Percentiles rank a stretch among this genome's conserved stretches.
These are phyloP conservation scores for Sporothrix euskadiensis DNA, from an alignment of 2,329 filamentous ascomycete species.

Conservation along the genomic window DNA sequence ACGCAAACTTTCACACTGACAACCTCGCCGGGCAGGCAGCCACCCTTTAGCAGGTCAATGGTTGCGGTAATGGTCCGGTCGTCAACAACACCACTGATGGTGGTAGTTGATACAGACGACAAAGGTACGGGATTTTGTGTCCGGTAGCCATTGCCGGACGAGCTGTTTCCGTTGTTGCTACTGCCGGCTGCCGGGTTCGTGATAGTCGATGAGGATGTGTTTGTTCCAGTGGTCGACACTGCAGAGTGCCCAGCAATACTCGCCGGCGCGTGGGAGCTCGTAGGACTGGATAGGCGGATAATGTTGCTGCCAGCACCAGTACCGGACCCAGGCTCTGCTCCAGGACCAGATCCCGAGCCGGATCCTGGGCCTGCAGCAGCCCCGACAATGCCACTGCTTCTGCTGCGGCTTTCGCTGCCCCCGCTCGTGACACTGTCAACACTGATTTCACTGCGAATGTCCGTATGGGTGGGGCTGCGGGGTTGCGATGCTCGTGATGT, in stretches of 20 bases:
- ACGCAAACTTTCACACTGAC: slow-evolving; percentile 79
- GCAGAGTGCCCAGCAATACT: slow-evolving; percentile 19
- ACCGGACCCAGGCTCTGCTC: slow-evolving; percentile 2
- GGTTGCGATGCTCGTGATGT: slow-evolving; percentile 5
- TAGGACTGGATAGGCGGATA: slow-evolving; percentile 46
- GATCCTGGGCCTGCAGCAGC: background rate
- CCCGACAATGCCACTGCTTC: slow-evolving; percentile 10
- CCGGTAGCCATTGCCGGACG: background rate
- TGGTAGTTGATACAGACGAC: slow-evolving; percentile 3
- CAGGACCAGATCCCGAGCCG: background rate
- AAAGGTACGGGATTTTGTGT: background rate
- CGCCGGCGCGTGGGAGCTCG: slow-evolving; percentile 44
- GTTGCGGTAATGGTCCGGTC: slow-evolving; percentile 83
- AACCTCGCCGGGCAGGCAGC: slow-evolving; percentile 81
- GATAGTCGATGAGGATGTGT: slow-evolving; percentile 25
- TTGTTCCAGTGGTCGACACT: slow-evolving; percentile 10
- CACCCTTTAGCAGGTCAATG: slow-evolving; percentile 77
- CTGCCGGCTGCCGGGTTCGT: slow-evolving; percentile 15
- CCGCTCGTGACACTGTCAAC: slow-evolving; percentile 69
- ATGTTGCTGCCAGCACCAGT: slow-evolving; percentile 42
- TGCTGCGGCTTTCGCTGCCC: slow-evolving; percentile 45
- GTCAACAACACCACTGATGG: slow-evolving; percentile 48
- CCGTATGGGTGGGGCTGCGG: slow-evolving; percentile 49
- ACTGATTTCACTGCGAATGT: slow-evolving; percentile 68
- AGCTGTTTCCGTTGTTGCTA: slow-evolving; percentile 6